Base-by-base conservation (phyloP, 371 early-diverging fungal genomes). In the Capillidium rhysosporum region DNA sequence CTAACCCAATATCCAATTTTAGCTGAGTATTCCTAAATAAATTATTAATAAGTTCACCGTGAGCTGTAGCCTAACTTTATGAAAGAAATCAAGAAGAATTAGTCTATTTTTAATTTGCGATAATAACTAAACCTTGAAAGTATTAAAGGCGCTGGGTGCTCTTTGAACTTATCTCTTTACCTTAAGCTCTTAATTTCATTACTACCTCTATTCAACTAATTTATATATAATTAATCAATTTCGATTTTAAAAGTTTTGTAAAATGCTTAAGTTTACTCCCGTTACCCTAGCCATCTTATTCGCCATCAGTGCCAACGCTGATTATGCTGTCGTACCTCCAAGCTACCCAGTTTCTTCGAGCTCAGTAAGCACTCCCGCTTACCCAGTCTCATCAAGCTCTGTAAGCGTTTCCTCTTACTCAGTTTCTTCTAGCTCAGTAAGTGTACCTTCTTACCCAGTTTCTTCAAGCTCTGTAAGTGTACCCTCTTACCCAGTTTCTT, bases 341-440 rank as follows among this genome's bases (percentile, higher is more conserved):
- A n/a, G 57, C 60, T 41, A 60, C 61, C 21, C 61, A 59, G 16
- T 62, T 60, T 51, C 25, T 56, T 24, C 51, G 52, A n/a, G 48
- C 54, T 40, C 43, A 9, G 18, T 29, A 20, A n/a, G 25, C 55
- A 10, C 46, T 54, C 34, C 34, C 12, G 12, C 7, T 12, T 34
- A 34, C 34, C n/a, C 43, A 43, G 21, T 21, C 43, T 14, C 16
- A 5, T 43, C 43, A 18, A 21, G 7, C 7, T 14, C 43, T 43
- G 4, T 5, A 3, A n/a, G 4, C 3, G 21, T 20, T 5, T 5
- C 18, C 5, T 10, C 10, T 5, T 43, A 43, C 21, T 7, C 16
- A 8, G 16, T 21, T 18, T 43, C 43, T 5, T 43, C 43, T 5
- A 43, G 14, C 18, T 14, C 43, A 14, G 7, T 12, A 4, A 7